Evolutionary conservation across 2,329 filamentous ascomycete species (phyloP).

Genomic region (Aspergillus spinulosporus): DNA sequence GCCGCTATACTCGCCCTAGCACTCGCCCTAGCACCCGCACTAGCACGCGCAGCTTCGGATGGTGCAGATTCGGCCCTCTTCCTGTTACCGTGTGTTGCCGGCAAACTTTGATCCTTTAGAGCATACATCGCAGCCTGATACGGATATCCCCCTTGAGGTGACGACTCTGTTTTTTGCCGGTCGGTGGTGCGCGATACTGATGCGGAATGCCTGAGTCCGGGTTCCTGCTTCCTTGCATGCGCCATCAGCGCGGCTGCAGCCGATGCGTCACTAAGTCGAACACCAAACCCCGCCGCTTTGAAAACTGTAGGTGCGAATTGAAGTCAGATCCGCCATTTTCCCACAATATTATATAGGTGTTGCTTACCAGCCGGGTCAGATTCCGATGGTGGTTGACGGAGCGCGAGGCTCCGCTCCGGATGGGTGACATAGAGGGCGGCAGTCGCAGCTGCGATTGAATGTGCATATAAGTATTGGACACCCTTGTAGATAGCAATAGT

Average conservation of each 20-base stretch:
- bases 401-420: constrained; percentile 35
- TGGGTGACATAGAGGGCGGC: constrained; percentile 60
- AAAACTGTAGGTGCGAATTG: constrained; percentile 20
- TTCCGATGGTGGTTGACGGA: constrained; percentile 25
- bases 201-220: constrained; percentile 55
- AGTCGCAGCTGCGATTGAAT: constrained; percentile 52
- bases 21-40: constrained; percentile 46
- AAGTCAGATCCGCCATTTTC: not conserved
- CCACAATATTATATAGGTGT: not conserved
- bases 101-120: constrained; percentile 47
- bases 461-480: not conserved
- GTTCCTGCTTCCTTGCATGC: constrained; percentile 69
- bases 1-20: constrained; percentile 55
- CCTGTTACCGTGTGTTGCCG: constrained; percentile 63
- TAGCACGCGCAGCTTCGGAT: constrained; percentile 58
- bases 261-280: constrained; percentile 57
- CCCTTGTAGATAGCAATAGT: constrained; percentile 10
- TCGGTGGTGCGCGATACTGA: constrained; percentile 61
- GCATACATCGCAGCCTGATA: constrained; percentile 75
- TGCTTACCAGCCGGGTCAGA: constrained; percentile 29
- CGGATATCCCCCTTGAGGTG: constrained; percentile 67
- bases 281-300: constrained; percentile 57
- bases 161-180: constrained; percentile 53
- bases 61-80: constrained; percentile 67
- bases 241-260: constrained; percentile 71